Percentiles rank a stretch among this genome's conserved stretches.
Conservation (phyloP, 139 green algal species). For the Coccomyxa sp. region DNA sequence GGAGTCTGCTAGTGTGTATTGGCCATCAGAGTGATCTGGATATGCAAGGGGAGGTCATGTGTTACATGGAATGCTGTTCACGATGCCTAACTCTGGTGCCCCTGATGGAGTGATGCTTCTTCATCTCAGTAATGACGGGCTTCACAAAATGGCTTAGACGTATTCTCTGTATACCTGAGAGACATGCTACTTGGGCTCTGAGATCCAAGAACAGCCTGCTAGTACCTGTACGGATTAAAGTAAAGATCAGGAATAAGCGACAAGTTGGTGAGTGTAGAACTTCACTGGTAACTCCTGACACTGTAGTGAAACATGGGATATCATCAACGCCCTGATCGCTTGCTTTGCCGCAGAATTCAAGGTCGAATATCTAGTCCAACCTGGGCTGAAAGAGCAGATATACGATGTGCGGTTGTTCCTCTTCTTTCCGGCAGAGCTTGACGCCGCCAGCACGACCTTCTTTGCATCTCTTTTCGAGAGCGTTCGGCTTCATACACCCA, state of each 20-base stretch:
- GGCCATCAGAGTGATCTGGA: too few species aligned
- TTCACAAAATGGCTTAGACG: not conserved
- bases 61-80: too few species aligned
- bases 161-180: not conserved
- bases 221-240: too few species aligned
- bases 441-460: slow-evolving; percentile 9
- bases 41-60: too few species aligned
- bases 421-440: slow-evolving; percentile 17
- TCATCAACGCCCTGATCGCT: not conserved
- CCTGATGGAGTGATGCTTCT: too few species aligned
- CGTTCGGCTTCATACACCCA: slow-evolving; percentile 23
- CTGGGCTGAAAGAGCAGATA: slow-evolving; percentile 5
- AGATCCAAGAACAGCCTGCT: too few species aligned
- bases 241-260: not conserved
- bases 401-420: slow-evolving; percentile 18
- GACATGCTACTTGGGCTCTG: not conserved
- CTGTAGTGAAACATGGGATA: not conserved
- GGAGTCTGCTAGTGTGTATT: too few species aligned
- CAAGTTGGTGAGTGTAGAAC: not conserved
- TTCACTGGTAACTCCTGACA: not conserved
- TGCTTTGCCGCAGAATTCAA: slow-evolving; percentile 16
- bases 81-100: too few species aligned
- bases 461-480: slow-evolving; percentile 13
- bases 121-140: too few species aligned
- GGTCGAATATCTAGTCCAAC: slow-evolving; percentile 6